phyloP scores from a whole-genome alignment of 2,329 filamentous ascomycete species.

The Calonectria hongkongensis region DNA sequence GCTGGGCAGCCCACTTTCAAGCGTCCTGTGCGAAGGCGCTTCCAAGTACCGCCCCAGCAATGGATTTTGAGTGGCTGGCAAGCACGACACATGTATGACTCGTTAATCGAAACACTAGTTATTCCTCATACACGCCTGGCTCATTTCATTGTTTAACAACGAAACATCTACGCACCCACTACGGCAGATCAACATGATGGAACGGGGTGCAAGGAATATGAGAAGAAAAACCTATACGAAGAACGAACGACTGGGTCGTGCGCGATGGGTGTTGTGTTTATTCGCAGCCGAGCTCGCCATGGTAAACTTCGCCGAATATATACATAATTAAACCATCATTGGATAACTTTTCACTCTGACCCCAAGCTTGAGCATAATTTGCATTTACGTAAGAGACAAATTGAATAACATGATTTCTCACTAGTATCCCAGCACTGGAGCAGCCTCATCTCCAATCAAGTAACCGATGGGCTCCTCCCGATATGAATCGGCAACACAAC shows the following conservation, averaged over 20 bases:
- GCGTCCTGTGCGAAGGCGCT: background rate
- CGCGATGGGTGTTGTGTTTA: background rate
- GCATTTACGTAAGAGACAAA: background rate
- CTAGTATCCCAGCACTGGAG: background rate
- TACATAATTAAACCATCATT: background rate
- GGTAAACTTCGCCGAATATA: no score
- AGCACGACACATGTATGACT: background rate
- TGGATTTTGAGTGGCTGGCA: background rate
- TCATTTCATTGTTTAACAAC: background rate
- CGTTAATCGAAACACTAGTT: background rate
- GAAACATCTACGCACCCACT: no score
- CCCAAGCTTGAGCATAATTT: background rate
- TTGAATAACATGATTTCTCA: no score
- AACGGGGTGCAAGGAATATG: background rate
- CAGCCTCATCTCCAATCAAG: background rate
- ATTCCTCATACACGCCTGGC: background rate
- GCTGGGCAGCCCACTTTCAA: background rate
- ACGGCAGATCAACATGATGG: background rate
- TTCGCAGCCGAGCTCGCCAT: background rate
- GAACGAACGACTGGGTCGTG: background rate
- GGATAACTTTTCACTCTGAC: no score
- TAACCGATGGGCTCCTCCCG: background rate
- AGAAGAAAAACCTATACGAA: background rate
- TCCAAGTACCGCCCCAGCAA: background rate
- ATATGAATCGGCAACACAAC: background rate